Evolutionary conservation across 1,284 basidiomycete species (phyloP), one percentile per base, ranked within the genome.

Genomic region (Gymnopus androsaceus): DNA sequence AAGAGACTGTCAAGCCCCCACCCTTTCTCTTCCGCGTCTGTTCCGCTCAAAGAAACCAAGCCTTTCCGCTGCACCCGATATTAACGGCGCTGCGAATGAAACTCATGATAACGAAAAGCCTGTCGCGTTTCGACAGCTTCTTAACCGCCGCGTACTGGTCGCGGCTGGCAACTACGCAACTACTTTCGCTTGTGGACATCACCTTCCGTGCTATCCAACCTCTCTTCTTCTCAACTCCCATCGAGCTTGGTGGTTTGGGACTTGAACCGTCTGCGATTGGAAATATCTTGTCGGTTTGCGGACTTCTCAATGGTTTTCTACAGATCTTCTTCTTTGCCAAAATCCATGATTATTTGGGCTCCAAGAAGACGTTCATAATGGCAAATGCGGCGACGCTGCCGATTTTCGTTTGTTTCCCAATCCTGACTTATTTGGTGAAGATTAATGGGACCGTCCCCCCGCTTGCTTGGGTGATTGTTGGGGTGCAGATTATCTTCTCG

Each of bases 171-270:
- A 87, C 64, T 90, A 89, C 64, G 84, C 82, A n/a, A 70, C 70
- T n/a, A 15, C 74, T 90, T 7, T 80, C 82, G 3, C 74, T 90
- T 15, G 74, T 88, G 23, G 87, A 90, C 53, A 88, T 90, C 50
- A 69, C 82, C 1, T 78, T 81, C 63, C 77, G 82, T 23, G 82
- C 82, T 12, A 75, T 92, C 17, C 77, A 84, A 19, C 87, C 88
- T 3, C 67, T 90, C 19, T 90, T 88, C 68, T 76, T 82, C 57
- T 79, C 87, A 12, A 87, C 85, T 2, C 86, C 88, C 7, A 72
- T 85, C 45, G 73, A 74, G 46, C 71, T 82, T 5, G 88, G 88
- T 48, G 88, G 88, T 0, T 75, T 90, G 3, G 88, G 85, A 1
- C 71, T 88, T n/a, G 63, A 78, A 0, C 86, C 87, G 0, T 69